Percentiles rank a stretch among this genome's conserved stretches.
These are phyloP conservation scores for Hypoxylon fragiforme DNA, from an alignment of 495 filamentous ascomycete species.

Conservation along the genomic window DNA sequence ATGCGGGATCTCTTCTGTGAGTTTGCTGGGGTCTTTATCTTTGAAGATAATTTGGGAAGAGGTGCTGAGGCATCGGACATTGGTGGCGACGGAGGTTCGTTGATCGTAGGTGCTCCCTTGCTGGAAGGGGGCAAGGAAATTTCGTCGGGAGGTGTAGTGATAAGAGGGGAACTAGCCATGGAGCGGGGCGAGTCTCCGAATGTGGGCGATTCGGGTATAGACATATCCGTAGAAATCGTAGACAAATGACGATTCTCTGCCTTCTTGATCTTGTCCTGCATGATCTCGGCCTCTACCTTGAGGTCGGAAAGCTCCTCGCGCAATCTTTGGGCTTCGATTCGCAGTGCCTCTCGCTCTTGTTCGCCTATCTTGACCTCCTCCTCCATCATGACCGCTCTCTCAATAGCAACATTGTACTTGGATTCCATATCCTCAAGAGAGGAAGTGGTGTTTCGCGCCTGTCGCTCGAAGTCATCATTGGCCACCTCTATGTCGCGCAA, in stretches of 20 bases:
- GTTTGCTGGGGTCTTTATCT: conserved; percentile 35
- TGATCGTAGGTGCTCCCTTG: conserved; percentile 38
- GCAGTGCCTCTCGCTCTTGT: conserved; percentile 81
- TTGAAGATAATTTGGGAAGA: conserved; percentile 47
- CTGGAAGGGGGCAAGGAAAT: conserved; percentile 57
- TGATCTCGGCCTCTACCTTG: conserved; percentile 91
- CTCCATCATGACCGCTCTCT: conserved; percentile 88
- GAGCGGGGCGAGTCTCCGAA: conserved; percentile 61
- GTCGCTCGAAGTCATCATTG: conserved; percentile 97
- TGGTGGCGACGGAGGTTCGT: conserved; percentile 62
- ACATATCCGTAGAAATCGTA: conserved; percentile 54
- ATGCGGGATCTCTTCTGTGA: conserved; percentile 50
- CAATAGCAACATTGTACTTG: conserved; percentile 93
- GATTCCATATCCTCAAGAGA: conserved; percentile 96
- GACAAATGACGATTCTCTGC: conserved; percentile 56
- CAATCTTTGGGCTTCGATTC: conserved; percentile 86
- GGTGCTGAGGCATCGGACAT: conserved; percentile 78
- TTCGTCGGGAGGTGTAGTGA: conserved; percentile 69
- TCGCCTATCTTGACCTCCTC: conserved; percentile 90
- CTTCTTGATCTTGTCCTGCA: conserved; percentile 85
- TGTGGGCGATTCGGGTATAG: conserved; percentile 57
- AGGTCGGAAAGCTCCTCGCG: conserved; percentile 90
- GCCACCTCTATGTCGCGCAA: conserved; percentile 94
- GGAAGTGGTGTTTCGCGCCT: conserved; percentile 89
- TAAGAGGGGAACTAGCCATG: conserved; percentile 71